Conservation (phyloP, 2,329 filamentous ascomycete genomes). For the Nothophaeocryptopus gaeumannii region DNA sequence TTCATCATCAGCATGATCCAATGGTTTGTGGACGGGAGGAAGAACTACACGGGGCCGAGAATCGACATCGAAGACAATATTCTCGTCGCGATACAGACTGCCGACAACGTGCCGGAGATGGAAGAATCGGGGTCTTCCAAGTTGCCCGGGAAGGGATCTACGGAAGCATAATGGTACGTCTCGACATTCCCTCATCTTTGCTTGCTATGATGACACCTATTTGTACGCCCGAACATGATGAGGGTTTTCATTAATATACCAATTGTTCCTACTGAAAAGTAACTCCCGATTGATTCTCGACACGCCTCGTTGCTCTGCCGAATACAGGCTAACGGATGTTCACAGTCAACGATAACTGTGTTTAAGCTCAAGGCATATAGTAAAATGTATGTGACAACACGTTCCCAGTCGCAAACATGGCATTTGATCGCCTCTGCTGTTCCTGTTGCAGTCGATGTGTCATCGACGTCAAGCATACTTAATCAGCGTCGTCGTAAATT, state of each 20-base stretch:
- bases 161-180: constrained; percentile 20
- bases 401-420: too few species aligned
- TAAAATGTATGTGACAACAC: too few species aligned
- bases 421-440: too few species aligned
- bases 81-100: constrained; percentile 26
- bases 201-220: constrained; percentile 25
- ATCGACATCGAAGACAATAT: constrained; percentile 32
- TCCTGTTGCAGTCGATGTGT: too few species aligned
- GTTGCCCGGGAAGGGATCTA: constrained; percentile 9
- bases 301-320: too few species aligned
- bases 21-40: constrained; percentile 60
- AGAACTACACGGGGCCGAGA: constrained; percentile 57
- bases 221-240: constrained; percentile 24
- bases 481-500: too few species aligned
- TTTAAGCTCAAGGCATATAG: too few species aligned
- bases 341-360: too few species aligned
- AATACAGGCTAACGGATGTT: too few species aligned
- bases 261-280: constrained; percentile 30
- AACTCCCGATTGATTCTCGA: too few species aligned
- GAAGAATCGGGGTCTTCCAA: constrained; percentile 8
- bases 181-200: neutral
- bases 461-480: too few species aligned
- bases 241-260: constrained; percentile 25
- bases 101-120: constrained; percentile 15
- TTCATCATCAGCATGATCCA: constrained; percentile 56